phyloP scores from a whole-genome alignment of 768 basidiomycete genomes.

The Boletus subparvulus region DNA sequence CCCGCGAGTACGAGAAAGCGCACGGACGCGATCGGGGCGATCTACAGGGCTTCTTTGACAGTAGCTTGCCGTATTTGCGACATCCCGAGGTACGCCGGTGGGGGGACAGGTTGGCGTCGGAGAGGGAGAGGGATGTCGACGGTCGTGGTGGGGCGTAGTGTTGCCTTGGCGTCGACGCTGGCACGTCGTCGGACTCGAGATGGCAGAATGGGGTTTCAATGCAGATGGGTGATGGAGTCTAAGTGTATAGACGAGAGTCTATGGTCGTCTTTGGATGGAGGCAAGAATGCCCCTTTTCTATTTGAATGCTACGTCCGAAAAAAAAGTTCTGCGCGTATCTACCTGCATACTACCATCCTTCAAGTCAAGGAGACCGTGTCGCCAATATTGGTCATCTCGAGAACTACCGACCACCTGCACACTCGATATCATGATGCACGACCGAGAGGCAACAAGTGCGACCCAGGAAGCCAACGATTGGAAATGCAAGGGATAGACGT shows the following conservation, averaged over 20 bases:
- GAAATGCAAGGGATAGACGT: no score
- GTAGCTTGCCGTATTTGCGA: constrained; percentile 67
- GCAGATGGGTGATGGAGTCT: no score
- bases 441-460: no score
- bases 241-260: no score
- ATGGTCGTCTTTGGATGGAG: background rate
- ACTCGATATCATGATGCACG: no score
- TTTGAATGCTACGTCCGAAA: background rate
- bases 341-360: no score
- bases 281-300: background rate
- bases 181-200: background rate
- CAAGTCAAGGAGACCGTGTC: no score
- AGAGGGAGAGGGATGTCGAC: constrained; percentile 6
- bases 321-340: no score
- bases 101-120: constrained; percentile 47
- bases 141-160: background rate
- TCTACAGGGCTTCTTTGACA: constrained; percentile 79
- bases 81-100: constrained; percentile 74
- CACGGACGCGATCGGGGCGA: constrained; percentile 40
- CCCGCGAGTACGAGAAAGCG: constrained; percentile 68
- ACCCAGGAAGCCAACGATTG: background rate
- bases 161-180: background rate
- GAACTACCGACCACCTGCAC: background rate
- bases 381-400: no score
- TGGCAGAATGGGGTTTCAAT: background rate